phyloP scores from a whole-genome alignment of 495 filamentous ascomycete genomes.

The Lasiosphaeria miniovina region DNA sequence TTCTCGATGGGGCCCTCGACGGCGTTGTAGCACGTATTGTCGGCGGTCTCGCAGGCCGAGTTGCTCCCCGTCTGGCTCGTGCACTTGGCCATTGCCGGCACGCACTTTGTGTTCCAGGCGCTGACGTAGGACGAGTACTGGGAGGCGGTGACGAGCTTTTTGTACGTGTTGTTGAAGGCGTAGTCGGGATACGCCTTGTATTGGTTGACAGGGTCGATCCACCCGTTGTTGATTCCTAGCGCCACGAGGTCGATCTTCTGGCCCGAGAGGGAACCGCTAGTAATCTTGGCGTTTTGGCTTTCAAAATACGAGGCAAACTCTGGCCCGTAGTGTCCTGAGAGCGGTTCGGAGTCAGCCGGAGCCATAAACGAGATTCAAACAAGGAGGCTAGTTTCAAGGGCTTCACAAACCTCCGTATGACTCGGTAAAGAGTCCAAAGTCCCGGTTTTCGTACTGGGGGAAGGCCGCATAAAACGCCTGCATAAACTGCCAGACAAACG shows the following conservation, averaged over 20 bases:
- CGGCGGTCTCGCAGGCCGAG: constrained; percentile 33
- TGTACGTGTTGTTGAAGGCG: constrained; percentile 63
- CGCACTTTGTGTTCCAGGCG: constrained; percentile 48
- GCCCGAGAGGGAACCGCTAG: constrained; percentile 38
- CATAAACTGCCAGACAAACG: constrained; percentile 57
- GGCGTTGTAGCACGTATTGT: constrained; percentile 53
- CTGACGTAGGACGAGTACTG: constrained; percentile 53
- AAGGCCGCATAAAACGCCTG: constrained; percentile 65
- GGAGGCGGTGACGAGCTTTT: no score
- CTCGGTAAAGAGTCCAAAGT: constrained; percentile 59
- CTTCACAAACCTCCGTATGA: constrained; percentile 46
- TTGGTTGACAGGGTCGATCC: constrained; percentile 53
- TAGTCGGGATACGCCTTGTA: constrained; percentile 56
- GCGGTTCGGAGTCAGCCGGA: no score
- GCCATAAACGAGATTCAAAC: no score
- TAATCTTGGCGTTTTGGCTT: constrained; percentile 58
- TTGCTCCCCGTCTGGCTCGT: constrained; percentile 24
- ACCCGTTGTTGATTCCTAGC: constrained; percentile 48
- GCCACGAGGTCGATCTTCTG: constrained; percentile 51
- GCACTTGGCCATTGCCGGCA: constrained; percentile 56
- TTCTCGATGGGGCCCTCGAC: constrained; percentile 54
- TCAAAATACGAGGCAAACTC: constrained; percentile 64
- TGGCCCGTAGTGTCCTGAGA: constrained; percentile 59
- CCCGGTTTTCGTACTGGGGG: constrained; percentile 54
- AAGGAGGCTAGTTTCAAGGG: no score